Conservation (phyloP, 805 yeast species). For the Hanseniaspora jakobsenii region DNA sequence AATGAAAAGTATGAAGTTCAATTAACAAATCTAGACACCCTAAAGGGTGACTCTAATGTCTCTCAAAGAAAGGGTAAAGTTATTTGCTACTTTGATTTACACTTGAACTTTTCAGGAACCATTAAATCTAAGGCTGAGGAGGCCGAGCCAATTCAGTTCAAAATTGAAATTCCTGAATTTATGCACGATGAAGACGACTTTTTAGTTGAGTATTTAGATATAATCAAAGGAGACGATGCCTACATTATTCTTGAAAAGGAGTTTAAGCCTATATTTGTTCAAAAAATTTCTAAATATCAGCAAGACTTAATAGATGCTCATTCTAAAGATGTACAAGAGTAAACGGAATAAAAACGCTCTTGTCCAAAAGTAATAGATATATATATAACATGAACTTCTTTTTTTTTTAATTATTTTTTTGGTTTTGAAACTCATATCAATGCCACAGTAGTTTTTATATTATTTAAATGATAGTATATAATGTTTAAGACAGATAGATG, state of each 20-base stretch:
- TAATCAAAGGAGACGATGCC: constrained; percentile 26
- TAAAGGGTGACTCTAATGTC: constrained; percentile 80
- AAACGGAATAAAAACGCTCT: not conserved
- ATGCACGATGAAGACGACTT: constrained; percentile 66
- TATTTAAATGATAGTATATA: constrained; percentile 1
- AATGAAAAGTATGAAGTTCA: too few species aligned
- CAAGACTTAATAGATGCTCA: constrained; percentile 49
- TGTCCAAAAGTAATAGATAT: not conserved
- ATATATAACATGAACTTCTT: not conserved
- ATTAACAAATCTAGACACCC: too few species aligned
- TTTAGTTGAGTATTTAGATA: constrained; percentile 38
- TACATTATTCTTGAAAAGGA: constrained; percentile 30
- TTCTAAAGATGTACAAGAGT: constrained; percentile 50
- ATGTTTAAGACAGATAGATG: too few species aligned
- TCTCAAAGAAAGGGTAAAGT: constrained; percentile 76
- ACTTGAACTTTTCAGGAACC: constrained; percentile 29
- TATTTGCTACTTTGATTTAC: constrained; percentile 60
- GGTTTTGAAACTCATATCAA: too few species aligned
- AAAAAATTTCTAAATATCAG: constrained; percentile 47
- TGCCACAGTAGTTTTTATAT: too few species aligned
- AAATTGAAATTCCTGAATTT: constrained; percentile 49
- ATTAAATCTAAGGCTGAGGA: constrained; percentile 17
- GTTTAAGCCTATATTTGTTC: constrained; percentile 42
- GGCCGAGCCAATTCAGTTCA: constrained; percentile 34
- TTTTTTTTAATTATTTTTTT: constrained; percentile 1